Evolutionary conservation across 2,329 filamentous ascomycete genomes (phyloP).

Genomic region (Penicillium sumatraense): DNA sequence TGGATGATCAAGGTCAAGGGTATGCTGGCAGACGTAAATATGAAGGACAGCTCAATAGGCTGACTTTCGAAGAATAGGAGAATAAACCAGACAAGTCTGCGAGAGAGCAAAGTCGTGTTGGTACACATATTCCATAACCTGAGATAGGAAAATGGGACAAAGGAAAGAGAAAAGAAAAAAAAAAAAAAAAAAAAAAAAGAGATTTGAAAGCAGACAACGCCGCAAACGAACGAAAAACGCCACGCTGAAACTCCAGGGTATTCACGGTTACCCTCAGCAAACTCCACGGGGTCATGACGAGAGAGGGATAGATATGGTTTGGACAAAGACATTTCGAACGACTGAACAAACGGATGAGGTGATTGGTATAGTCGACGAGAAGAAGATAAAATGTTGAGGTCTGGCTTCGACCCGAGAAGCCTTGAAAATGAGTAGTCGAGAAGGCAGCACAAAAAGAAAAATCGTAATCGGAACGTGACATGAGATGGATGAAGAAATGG

Average conservation of each 20-base stretch:
- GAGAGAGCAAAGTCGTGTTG: slow-evolving; percentile 18
- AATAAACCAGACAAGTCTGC: slow-evolving; percentile 2
- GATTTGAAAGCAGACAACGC: slow-evolving; percentile 13
- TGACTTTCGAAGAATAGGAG: too few relatives aligned
- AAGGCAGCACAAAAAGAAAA: too few relatives aligned
- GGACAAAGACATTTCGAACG: slow-evolving; percentile 3
- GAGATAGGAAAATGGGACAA: slow-evolving; percentile 25
- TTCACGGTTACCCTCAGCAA: slow-evolving; percentile 17
- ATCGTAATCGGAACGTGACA: slow-evolving; percentile 26
- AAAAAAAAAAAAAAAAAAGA: slow-evolving; percentile 20
- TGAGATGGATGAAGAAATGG: slow-evolving; percentile 20
- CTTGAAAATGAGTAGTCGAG: not conserved
- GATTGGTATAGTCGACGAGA: slow-evolving; percentile 8
- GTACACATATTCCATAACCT: slow-evolving; percentile 27
- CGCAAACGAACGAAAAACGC: slow-evolving; percentile 21
- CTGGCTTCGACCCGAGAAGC: slow-evolving; percentile 19
- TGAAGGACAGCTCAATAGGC: too few relatives aligned
- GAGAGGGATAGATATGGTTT: slow-evolving; percentile 11
- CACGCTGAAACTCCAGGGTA: slow-evolving; percentile 23
- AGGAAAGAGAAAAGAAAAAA: slow-evolving; percentile 14
- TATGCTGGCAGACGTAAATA: too few relatives aligned
- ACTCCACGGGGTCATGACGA: slow-evolving; percentile 27
- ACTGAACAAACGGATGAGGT: not conserved
- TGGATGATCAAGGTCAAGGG: too few relatives aligned
- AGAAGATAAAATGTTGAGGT: not conserved